Conservation (phyloP, 2,329 filamentous ascomycete species). For the Dactylellina cionopaga region DNA sequence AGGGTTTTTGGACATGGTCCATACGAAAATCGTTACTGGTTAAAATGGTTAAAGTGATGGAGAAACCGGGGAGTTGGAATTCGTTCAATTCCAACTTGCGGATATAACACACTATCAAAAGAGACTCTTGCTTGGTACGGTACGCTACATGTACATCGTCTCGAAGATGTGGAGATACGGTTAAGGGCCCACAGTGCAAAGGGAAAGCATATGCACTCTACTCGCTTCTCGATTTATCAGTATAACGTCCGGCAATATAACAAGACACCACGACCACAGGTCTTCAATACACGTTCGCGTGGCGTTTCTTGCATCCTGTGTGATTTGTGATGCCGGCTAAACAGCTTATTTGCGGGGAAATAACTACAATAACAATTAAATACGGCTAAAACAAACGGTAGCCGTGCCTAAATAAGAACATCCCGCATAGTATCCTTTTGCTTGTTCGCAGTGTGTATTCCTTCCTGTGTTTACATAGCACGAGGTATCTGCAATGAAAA, state of each 20-base stretch:
- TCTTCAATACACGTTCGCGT: not conserved
- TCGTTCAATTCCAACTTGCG: not conserved
- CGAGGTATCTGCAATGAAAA: too few species aligned
- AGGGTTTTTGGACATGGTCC: too few species aligned
- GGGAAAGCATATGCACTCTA: too few species aligned
- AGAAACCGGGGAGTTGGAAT: constrained; percentile 23
- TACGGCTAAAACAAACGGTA: constrained; percentile 36
- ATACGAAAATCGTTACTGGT: constrained; percentile 17
- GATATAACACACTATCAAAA: not conserved
- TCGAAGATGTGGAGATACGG: too few species aligned
- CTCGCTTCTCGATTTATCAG: too few species aligned
- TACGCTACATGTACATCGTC: not conserved
- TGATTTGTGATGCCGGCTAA: constrained; percentile 46
- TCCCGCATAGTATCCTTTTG: constrained; percentile 10
- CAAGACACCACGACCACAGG: too few species aligned
- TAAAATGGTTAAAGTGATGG: constrained; percentile 22
- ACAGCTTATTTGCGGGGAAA: constrained; percentile 48
- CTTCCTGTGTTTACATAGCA: not conserved
- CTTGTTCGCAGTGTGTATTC: not conserved
- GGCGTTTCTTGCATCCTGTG: constrained; percentile 13
- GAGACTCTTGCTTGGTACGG: not conserved
- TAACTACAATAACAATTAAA: constrained; percentile 2
- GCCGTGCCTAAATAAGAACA: constrained; percentile 47
- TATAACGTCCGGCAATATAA: too few species aligned
- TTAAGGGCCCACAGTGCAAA: too few species aligned